Base-by-base conservation (phyloP, 805 yeast species). In the Starmerella cellae region DNA sequence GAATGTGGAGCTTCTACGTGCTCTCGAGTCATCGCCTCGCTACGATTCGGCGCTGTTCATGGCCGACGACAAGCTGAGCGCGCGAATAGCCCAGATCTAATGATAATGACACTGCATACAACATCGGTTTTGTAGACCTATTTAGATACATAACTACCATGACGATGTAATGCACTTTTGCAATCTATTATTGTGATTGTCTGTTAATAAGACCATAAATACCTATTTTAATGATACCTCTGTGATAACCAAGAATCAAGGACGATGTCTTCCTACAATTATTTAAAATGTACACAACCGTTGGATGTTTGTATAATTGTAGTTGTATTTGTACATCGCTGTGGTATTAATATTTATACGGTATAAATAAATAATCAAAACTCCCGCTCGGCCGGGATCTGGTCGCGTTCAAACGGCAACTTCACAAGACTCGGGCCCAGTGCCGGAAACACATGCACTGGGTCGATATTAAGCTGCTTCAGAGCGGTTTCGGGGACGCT, bases 331-430 rank as follows among this genome's bases (percentile, higher is more conserved):
- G 13, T 26, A 26, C 28, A 13, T 13, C 11, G 28, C 28, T 26
- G 13, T 26, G 28, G n/a, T 9, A 24, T 24, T 9, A 24, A 24
- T 24, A 24, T 9, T 9, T 24, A 28, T 13, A 28, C 17, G 16
- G n/a, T 33, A 33, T 14, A 8, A 33, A 22, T 33, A 8, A 33
- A 13, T 6, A 5, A 20, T 18, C 23, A 41, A 17, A 45, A 50
- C 18, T 36, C 37, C 14, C 54, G 46, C 44, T 50, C 54, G 13
- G 50, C 28, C 2, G 43, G 41, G 9, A 19, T 9, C 40, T 35
- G 45, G 23, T 31, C 22, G 5, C 28, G 21, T 41, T 50, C 54
- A 20, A 47, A 56, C 3, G 60, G 60, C 21, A 56, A 48, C 36
- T 29, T 35, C 29, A 35, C 32, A 5, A 46, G 34, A 9, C 51